These are phyloP conservation scores for Colletotrichum trifolii DNA, from an alignment of 2,329 filamentous ascomycete genomes.

Conservation along the genomic window DNA sequence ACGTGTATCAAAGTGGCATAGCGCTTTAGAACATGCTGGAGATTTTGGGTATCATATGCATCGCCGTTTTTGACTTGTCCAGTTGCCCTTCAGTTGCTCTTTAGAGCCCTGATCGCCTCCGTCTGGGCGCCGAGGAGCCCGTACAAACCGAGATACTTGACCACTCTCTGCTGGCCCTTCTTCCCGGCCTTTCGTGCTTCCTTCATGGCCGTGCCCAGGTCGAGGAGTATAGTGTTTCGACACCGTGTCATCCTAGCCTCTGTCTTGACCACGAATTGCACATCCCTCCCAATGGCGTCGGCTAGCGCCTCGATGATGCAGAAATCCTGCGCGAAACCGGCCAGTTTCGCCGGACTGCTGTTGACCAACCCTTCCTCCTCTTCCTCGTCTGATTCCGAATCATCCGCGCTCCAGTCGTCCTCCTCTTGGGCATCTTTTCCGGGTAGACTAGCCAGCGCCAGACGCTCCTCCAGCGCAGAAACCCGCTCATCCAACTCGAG, in stretches of 20 bases:
- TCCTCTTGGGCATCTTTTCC: constrained; percentile 46
- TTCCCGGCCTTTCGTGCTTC: constrained; percentile 56
- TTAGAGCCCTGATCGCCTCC: constrained; percentile 63
- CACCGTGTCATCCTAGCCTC: constrained; percentile 64
- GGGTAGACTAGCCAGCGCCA: constrained; percentile 63
- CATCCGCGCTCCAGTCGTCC: constrained; percentile 50
- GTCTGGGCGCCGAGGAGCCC: constrained; percentile 61
- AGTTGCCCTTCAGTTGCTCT: constrained; percentile 43
- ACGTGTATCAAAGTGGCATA: constrained; percentile 35
- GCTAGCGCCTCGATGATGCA: constrained; percentile 54
- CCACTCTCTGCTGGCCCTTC: constrained; percentile 55
- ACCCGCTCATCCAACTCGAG: constrained; percentile 75
- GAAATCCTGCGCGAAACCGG: constrained; percentile 59
- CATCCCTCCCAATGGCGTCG: constrained; percentile 56
- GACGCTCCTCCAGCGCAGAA: constrained; percentile 69
- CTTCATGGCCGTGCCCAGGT: constrained; percentile 62
- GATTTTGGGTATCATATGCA: constrained; percentile 45
- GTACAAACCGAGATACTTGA: constrained; percentile 66
- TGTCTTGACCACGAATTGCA: constrained; percentile 62
- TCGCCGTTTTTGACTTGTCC: constrained; percentile 37
- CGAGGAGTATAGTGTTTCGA: constrained; percentile 66
- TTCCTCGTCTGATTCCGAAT: constrained; percentile 44
- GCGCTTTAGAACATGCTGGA: constrained; percentile 36
- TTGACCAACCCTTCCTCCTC: constrained; percentile 51
- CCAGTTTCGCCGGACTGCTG: constrained; percentile 60